Base-by-base conservation (phyloP, 2,329 filamentous ascomycete genomes). In the Fusarium oxysporum region DNA sequence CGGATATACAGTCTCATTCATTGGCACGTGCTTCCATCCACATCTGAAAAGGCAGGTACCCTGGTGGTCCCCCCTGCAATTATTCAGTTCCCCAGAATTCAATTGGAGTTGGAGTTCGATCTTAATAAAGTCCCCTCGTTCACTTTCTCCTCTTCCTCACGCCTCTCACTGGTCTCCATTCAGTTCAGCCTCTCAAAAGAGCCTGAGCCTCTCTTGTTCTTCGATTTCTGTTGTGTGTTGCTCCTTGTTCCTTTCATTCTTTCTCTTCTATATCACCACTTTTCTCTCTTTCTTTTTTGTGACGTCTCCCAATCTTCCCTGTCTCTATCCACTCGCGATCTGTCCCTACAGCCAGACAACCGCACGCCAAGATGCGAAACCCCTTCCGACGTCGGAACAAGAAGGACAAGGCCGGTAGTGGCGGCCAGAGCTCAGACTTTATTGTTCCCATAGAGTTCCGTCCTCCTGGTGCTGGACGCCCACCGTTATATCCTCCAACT, bases 331-430 rank as follows among this genome's bases (percentile, higher is more conserved):
- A 62, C 41, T 48, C 43, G 40, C 48, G 33, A 37, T 28, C 43
- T 41, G 41, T 65, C 59, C 63, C 45, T 68, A 61, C 45, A 41
- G 59, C 62, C 23, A 28, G 50, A 60, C 21, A 53, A 47, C 58
- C 48, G 35, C 58, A 51, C 65, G 62, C 71, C 76, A 78, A 67
- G 76, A 83, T 83, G 81, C 80, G 80, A 68, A 76, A 80, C 59
- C 80, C 74, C 28, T 84, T 84, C 65, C 77, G 81, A 64, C 80
- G 80, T 55, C 83, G 82, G 69, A 79, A 80, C 64, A 83, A 82
- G 74, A 82, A 83, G 77, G 78, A 80, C 68, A 73, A 73, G 55
- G 75, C 78, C 60, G 68, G 76, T 60, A 73, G 77, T 38, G 63
- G 60, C 43, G 55, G 71, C 51, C 71, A 73, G 59, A 75, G 70